Percentiles rank a stretch among this genome's conserved stretches.
Evolutionary conservation across 805 yeast species (phyloP).

Genomic region (Saccharomycodes ludwigii): DNA sequence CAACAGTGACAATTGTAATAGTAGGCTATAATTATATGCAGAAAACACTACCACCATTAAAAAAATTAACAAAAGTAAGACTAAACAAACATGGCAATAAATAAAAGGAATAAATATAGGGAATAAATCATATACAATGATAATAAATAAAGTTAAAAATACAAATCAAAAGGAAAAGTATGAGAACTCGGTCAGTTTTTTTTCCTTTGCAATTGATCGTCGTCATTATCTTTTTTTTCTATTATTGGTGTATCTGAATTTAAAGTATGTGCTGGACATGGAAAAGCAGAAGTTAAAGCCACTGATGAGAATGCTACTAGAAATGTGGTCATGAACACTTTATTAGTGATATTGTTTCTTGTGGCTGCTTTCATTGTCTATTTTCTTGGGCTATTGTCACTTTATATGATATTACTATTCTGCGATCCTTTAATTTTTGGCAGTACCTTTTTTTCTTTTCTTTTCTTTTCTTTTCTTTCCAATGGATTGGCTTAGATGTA

Average conservation of each 20-base stretch:
- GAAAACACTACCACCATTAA: too few relatives aligned
- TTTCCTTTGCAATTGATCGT: neutral
- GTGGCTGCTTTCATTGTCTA: constrained; percentile 36
- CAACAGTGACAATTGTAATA: too few relatives aligned
- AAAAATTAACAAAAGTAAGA: too few relatives aligned
- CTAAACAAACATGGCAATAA: too few relatives aligned
- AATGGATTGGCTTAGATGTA: neutral
- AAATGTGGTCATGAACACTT: constrained; percentile 45
- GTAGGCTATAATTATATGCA: too few relatives aligned
- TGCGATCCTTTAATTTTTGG: neutral
- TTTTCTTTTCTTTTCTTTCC: neutral
- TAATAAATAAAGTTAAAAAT: too few relatives aligned
- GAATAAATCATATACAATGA: too few relatives aligned
- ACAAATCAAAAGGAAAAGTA: too few relatives aligned
- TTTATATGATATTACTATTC: too few relatives aligned
- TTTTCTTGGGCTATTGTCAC: neutral
- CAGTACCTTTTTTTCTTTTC: too few relatives aligned
- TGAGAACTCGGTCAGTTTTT: too few relatives aligned
- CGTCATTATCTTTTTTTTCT: constrained; percentile 9
- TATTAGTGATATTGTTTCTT: constrained; percentile 39
- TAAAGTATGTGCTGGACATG: constrained; percentile 32
- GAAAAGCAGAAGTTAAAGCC: constrained; percentile 29
- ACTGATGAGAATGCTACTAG: constrained; percentile 43
- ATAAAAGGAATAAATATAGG: too few relatives aligned
- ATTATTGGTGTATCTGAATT: constrained; percentile 27